Evolutionary conservation across 2,329 filamentous ascomycete genomes (phyloP).

Genomic region (Lithohypha guttulata): DNA sequence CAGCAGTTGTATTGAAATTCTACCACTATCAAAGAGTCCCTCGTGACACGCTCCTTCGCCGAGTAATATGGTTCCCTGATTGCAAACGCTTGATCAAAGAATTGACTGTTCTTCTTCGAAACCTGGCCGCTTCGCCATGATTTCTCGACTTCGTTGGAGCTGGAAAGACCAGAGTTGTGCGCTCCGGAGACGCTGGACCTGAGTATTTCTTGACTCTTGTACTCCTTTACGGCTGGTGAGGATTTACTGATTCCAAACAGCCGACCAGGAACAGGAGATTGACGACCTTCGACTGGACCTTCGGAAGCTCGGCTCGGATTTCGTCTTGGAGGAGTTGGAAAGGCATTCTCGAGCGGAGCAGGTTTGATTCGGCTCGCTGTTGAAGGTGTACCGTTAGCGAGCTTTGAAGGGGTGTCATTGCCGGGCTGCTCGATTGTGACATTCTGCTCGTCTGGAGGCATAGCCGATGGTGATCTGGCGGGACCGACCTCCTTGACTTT

Average conservation of each 20-base stretch:
- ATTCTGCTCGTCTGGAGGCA: neutral
- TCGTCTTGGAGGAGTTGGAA: constrained; percentile 18
- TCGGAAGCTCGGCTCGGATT: constrained; percentile 6
- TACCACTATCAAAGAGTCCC: constrained; percentile 50
- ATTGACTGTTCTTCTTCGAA: constrained; percentile 28
- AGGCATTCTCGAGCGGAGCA: constrained; percentile 18
- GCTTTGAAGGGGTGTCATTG: neutral
- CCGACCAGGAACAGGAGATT: constrained; percentile 14
- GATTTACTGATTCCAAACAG: constrained; percentile 9
- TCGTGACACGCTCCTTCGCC: constrained; percentile 38
- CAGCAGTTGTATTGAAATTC: constrained; percentile 56
- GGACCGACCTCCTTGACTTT: too few species aligned
- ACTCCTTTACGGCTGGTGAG: constrained; percentile 7
- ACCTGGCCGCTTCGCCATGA: constrained; percentile 20
- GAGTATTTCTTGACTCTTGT: constrained; percentile 5
- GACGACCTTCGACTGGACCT: constrained; percentile 12
- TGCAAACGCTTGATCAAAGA: constrained; percentile 32
- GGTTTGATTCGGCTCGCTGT: constrained; percentile 9
- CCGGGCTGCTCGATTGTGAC: neutral
- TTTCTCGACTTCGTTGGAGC: constrained; percentile 11
- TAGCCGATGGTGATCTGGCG: too few species aligned
- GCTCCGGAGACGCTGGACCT: constrained; percentile 11
- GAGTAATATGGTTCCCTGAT: constrained; percentile 28
- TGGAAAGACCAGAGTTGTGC: constrained; percentile 1
- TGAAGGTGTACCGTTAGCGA: constrained; percentile 7